These are phyloP conservation scores for Hypoxylon sp. DNA, from an alignment of 2,329 filamentous ascomycete species.

Conservation along the genomic window DNA sequence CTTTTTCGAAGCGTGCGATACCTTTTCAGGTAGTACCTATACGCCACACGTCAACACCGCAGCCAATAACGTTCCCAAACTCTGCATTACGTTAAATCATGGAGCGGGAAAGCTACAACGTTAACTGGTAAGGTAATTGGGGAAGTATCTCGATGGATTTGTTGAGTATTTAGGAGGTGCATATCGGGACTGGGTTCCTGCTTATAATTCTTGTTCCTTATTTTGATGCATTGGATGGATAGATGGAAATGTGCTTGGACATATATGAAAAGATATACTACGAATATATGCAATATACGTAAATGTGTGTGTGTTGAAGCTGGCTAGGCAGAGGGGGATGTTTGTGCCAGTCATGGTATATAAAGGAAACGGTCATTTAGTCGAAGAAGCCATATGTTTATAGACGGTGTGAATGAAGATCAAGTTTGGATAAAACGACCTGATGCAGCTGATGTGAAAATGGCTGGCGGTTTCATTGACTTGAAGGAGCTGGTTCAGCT, in stretches of 20 bases:
- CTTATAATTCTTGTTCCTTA: slow-evolving; percentile 30
- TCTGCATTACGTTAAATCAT: slow-evolving; percentile 27
- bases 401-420: slow-evolving; percentile 38
- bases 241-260: slow-evolving; percentile 16
- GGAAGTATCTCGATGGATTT: slow-evolving; percentile 13
- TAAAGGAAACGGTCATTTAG: slow-evolving; percentile 30
- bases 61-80: slow-evolving; percentile 17
- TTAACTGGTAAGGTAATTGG: slow-evolving; percentile 20
- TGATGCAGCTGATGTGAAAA: neutral
- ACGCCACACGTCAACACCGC: slow-evolving; percentile 45
- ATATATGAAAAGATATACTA: slow-evolving; percentile 31
- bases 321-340: slow-evolving; percentile 14
- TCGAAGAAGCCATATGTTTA: slow-evolving; percentile 34
- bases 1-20: slow-evolving; percentile 88
- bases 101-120: slow-evolving; percentile 20
- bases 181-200: slow-evolving; percentile 32
- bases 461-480: neutral
- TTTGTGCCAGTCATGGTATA: slow-evolving; percentile 31
- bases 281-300: slow-evolving; percentile 29
- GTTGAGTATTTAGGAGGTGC: slow-evolving; percentile 15
- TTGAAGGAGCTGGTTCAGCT: slow-evolving; percentile 58
- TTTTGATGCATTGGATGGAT: slow-evolving; percentile 25
- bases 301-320: slow-evolving; percentile 19
- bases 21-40: slow-evolving; percentile 90
- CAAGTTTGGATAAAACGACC: slow-evolving; percentile 18